Percentiles rank a stretch among this genome's conserved stretches.
Conservation (phyloP, 345 rosid species). For the Rhodamnia argentea region DNA sequence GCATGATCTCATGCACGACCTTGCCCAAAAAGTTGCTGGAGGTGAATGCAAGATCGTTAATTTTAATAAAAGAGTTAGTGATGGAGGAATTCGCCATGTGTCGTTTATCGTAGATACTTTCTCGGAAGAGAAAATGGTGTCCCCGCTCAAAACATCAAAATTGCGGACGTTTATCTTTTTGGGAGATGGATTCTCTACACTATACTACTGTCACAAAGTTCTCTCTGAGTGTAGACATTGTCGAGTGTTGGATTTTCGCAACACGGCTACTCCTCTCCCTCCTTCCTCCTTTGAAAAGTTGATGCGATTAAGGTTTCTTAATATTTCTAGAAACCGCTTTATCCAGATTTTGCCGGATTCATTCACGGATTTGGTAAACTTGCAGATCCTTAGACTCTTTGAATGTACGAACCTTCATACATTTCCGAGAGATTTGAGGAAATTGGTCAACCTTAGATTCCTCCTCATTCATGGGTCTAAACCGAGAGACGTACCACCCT, state of each 20-base stretch:
- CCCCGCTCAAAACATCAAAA: background rate
- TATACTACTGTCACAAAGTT: background rate
- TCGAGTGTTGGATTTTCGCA: background rate
- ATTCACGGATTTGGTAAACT: background rate
- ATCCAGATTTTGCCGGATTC: background rate
- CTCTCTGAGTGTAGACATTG: background rate
- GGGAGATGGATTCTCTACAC: no score
- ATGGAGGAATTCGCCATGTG: background rate
- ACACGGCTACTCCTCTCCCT: background rate
- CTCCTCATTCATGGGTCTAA: rapidly evolving
- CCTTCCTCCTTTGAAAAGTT: background rate
- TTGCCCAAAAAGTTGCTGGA: background rate
- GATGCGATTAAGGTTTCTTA: background rate
- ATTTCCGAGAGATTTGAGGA: background rate
- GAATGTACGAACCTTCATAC: rapidly evolving
- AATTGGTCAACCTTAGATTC: background rate
- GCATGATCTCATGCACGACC: no score
- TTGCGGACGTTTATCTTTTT: background rate
- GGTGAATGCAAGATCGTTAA: no score
- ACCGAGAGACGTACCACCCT: background rate
- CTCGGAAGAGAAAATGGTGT: background rate
- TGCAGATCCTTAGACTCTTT: background rate
- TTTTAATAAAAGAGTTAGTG: no score
- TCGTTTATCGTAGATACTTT: rapidly evolving
- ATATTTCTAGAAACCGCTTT: background rate